Conservation (phyloP, 1,284 basidiomycete genomes). For the Papiliotrema flavescens region DNA sequence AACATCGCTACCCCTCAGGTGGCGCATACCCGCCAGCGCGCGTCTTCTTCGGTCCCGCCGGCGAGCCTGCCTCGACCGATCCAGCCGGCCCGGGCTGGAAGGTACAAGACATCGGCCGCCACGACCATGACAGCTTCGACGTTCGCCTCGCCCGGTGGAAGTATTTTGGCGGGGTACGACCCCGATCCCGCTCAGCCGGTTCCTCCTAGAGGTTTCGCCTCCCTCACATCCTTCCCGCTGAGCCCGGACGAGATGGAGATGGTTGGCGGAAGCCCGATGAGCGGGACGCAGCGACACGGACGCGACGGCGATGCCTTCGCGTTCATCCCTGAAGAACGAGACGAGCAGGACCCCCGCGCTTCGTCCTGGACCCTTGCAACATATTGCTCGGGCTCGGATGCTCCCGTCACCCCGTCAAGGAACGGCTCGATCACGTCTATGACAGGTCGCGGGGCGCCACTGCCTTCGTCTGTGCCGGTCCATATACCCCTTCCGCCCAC, state of each 20-base stretch:
- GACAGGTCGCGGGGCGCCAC: slow-evolving; percentile 19
- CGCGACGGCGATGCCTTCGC: slow-evolving; percentile 10
- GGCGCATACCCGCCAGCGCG: slow-evolving; percentile 11
- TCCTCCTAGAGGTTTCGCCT: slow-evolving; percentile 29
- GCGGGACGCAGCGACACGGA: slow-evolving; percentile 5
- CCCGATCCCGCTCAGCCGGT: slow-evolving; percentile 32
- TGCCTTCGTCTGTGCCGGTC: slow-evolving; percentile 31
- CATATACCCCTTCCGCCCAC: slow-evolving; percentile 36
- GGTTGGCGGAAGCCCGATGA: slow-evolving; percentile 6
- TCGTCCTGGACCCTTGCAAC: slow-evolving; percentile 28
- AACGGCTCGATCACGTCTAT: slow-evolving; percentile 7
- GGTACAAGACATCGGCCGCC: slow-evolving; percentile 4
- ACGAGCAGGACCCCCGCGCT: neutral
- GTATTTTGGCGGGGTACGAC: slow-evolving; percentile 31
- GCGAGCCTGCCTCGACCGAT: slow-evolving; percentile 8
- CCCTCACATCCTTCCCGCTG: slow-evolving; percentile 27
- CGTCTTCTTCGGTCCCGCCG: slow-evolving; percentile 4
- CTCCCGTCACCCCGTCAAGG: neutral
- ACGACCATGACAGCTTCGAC: slow-evolving; percentile 13
- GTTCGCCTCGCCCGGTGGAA: slow-evolving; percentile 18
- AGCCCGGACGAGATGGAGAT: slow-evolving; percentile 18
- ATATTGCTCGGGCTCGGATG: slow-evolving; percentile 18
- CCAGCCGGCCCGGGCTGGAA: neutral
- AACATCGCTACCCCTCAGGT: slow-evolving; percentile 9
- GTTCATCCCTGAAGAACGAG: slow-evolving; percentile 18